These are phyloP conservation scores for Candida corydali DNA, from an alignment of 805 yeast genomes.

Conservation along the genomic window DNA sequence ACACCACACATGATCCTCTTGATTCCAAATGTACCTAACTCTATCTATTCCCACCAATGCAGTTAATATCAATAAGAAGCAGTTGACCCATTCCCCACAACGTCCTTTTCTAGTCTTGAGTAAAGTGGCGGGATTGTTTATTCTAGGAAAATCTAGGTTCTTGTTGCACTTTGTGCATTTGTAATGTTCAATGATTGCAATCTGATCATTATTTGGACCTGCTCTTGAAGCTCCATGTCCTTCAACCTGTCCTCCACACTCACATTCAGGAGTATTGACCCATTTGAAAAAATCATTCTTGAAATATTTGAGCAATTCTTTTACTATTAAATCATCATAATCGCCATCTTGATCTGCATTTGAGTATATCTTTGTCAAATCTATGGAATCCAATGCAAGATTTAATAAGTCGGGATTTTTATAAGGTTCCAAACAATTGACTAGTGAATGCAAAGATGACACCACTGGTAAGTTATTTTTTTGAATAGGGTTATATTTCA, in stretches of 20 bases:
- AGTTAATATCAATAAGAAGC: constrained; percentile 66
- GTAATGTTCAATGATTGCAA: constrained; percentile 62
- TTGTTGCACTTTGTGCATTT: constrained; percentile 50
- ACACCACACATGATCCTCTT: constrained; percentile 96
- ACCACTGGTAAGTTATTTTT: constrained; percentile 1
- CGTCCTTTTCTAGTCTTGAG: constrained; percentile 67
- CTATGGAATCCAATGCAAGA: constrained; percentile 57
- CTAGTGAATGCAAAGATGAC: constrained; percentile 1
- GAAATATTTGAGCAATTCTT: constrained; percentile 41
- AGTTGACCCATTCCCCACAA: constrained; percentile 95
- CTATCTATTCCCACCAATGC: constrained; percentile 48
- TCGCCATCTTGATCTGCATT: constrained; percentile 52
- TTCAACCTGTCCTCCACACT: constrained; percentile 39
- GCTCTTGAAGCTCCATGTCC: constrained; percentile 27
- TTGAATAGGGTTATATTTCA: not conserved
- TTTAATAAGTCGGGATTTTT: constrained; percentile 27
- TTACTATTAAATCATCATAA: constrained; percentile 35
- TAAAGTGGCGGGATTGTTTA: constrained; percentile 61
- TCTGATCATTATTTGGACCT: constrained; percentile 43
- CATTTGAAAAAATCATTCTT: constrained; percentile 77
- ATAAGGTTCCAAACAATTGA: constrained; percentile 10
- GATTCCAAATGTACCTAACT: constrained; percentile 76
- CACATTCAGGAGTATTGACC: constrained; percentile 71
- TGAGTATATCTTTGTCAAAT: constrained; percentile 52
- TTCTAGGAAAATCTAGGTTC: constrained; percentile 65